Evolutionary conservation across 164 flowering plant species (phyloP), one percentile per base, ranked within the genome.

Genomic region (Vitis amurensis): DNA sequence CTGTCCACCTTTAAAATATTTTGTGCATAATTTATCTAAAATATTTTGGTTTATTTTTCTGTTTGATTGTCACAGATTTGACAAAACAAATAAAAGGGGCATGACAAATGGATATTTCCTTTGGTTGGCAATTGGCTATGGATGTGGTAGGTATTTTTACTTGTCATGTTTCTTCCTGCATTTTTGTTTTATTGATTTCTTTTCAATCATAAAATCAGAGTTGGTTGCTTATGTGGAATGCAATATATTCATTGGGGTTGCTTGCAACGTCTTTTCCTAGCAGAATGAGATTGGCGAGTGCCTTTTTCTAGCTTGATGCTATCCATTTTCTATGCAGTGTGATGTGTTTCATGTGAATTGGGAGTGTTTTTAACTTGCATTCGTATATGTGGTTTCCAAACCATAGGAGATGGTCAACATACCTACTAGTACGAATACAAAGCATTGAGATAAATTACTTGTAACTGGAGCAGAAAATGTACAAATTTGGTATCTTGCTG

Each of bases 41-140:
- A 8, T 16, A 8, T 68, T 30, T 14, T 17, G 15, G 9, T 11
- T 12, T 50, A 11, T 56, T 27, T 52, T 63, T 49, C 31, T 19
- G 47, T 9, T 68, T 76, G 50, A 51, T 73, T 74, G 27, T 77
- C 64, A 80, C 88, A 94, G 98, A 84, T 94, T 67, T 81, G 98
- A 94, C 80, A 89, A 82, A 79, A 79, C 78, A 53, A 89, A 77
- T 37, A 91, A 87, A 84, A 92, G 84, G 81, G 75, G 89, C 29
- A 3, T 82, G 11, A 29, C 73, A 31, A 77, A 75, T 70, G 98
- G 97, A 68, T 94, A 94, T 78, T 94, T 92, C 75, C 81, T 88
- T 53, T 94, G 95, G 94, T 67, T 86, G 83, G 64, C 65, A 30
- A 55, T 87, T 72, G 98, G 97, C 76, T 94, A 94, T 77, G 97